phyloP scores from a whole-genome alignment of 257 asterid genomes.

The Nicotiana undulata region DNA sequence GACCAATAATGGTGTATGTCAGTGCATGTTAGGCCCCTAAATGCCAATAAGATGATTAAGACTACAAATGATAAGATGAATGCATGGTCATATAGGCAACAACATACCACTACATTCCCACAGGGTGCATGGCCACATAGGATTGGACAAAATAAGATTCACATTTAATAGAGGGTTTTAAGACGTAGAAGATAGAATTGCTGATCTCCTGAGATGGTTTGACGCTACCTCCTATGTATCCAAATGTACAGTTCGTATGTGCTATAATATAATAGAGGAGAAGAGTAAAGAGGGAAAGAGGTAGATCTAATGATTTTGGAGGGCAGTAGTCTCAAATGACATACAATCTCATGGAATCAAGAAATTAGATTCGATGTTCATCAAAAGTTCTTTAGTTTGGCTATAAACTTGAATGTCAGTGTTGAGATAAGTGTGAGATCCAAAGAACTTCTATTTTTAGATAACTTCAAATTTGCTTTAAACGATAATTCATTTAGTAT shows the following conservation, averaged over 20 bases:
- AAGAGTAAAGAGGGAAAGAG: neutral
- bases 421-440: slow-evolving; percentile 1
- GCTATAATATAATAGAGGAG: neutral
- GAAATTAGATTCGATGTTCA: neutral
- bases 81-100: too few species aligned
- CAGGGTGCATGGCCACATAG: neutral
- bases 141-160: neutral
- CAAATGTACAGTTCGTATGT: neutral
- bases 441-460: neutral
- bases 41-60: neutral
- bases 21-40: neutral
- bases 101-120: too few species aligned
- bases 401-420: neutral
- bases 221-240: neutral
- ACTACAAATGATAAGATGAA: neutral
- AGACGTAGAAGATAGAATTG: neutral
- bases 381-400: neutral
- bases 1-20: neutral
- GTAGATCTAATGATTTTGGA: neutral
- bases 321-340: neutral
- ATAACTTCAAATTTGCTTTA: neutral
- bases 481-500: neutral
- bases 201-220: neutral
- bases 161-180: neutral
- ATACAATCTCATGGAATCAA: neutral